Conservation (phyloP, 352 stramenopile species). For the Nothophytophthora sp. region DNA sequence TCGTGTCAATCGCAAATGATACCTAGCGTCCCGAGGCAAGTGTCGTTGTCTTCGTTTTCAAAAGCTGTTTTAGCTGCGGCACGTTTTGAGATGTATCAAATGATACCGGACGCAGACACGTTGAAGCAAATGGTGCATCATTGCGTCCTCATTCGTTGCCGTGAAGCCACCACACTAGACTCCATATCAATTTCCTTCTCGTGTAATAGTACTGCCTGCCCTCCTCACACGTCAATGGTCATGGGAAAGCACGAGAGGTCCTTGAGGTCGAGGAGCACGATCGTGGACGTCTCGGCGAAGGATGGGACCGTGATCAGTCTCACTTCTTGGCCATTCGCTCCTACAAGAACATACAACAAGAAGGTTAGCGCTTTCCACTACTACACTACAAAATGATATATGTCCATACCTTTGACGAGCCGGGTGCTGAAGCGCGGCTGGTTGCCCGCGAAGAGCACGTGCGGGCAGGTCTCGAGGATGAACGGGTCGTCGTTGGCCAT, state of each 20-base stretch:
- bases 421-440: slow-evolving; percentile 83
- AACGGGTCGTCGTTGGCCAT: slow-evolving; percentile 92
- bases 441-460: slow-evolving; percentile 95
- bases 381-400: too few relatives aligned
- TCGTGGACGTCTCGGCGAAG: slow-evolving; percentile 88
- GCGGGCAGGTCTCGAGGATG: slow-evolving; percentile 83
- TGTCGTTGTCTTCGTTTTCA: too few relatives aligned
- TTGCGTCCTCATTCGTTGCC: too few relatives aligned
- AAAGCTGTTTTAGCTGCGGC: too few relatives aligned
- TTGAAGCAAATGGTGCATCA: too few relatives aligned
- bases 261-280: slow-evolving; percentile 92
- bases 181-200: too few relatives aligned
- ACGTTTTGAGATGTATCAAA: too few relatives aligned
- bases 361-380: background rate
- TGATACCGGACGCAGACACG: too few relatives aligned
- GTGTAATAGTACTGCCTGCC: background rate
- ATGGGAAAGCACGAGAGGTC: slow-evolving; percentile 75
- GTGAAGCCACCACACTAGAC: too few relatives aligned
- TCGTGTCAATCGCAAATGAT: background rate
- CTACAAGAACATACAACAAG: slow-evolving; percentile 17
- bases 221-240: slow-evolving; percentile 32
- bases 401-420: slow-evolving; percentile 53
- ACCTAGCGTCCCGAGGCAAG: background rate
- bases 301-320: slow-evolving; percentile 90
- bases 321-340: slow-evolving; percentile 45